These are phyloP conservation scores for Actinidia arguta DNA, from an alignment of 179 eudicot genomes.

Conservation along the genomic window DNA sequence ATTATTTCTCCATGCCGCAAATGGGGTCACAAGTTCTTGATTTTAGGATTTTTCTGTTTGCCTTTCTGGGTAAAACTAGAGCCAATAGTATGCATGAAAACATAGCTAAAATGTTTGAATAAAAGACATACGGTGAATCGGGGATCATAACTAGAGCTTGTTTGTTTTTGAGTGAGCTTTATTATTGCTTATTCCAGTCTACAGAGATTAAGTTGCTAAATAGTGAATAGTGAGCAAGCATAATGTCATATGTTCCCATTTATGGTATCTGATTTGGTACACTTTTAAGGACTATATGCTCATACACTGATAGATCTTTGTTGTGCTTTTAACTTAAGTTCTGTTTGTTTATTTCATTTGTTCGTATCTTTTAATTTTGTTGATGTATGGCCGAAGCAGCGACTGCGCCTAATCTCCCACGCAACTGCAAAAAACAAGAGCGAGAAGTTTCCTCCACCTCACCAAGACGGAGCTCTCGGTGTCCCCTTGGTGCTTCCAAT, in stretches of 20 bases:
- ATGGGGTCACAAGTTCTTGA: constrained; percentile 9
- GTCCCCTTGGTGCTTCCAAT: constrained; percentile 83
- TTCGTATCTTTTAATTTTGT: not conserved
- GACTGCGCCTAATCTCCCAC: constrained; percentile 76
- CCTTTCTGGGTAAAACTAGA: not conserved
- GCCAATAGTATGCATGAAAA: not conserved
- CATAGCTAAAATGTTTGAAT: not conserved
- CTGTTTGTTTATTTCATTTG: not conserved
- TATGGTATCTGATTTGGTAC: not conserved
- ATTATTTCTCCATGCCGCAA: too few relatives aligned
- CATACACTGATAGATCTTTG: too few relatives aligned
- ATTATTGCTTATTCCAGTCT: not conserved
- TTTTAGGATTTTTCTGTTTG: not conserved
- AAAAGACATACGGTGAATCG: not conserved
- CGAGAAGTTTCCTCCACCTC: constrained; percentile 95
- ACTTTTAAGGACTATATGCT: too few relatives aligned
- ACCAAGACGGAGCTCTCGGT: constrained; percentile 89
- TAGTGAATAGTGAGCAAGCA: not conserved
- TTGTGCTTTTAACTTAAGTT: not conserved
- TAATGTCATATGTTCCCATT: not conserved
- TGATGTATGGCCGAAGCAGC: constrained; percentile 46
- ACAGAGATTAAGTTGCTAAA: not conserved
- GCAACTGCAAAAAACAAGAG: constrained; percentile 92
- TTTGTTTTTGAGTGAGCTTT: not conserved
- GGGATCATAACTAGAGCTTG: not conserved